These are phyloP conservation scores for Mariannaea elegans DNA, from an alignment of 2,329 filamentous ascomycete species.

Conservation along the genomic window DNA sequence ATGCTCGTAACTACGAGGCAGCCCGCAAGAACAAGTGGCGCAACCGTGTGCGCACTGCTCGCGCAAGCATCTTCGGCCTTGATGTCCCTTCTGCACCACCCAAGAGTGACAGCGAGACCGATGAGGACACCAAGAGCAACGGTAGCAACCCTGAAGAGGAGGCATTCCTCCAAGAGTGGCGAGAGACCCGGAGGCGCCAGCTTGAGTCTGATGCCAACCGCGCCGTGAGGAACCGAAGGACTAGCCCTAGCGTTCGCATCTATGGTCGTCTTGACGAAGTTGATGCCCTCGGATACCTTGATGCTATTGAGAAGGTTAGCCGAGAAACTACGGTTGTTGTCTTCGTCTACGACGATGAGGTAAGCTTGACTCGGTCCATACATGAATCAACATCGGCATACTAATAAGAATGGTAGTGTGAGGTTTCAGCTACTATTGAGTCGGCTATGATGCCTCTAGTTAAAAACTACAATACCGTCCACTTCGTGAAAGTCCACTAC, in stretches of 20 bases:
- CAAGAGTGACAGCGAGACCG: slow-evolving; percentile 57
- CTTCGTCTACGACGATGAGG: slow-evolving; percentile 89
- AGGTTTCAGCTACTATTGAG: slow-evolving; percentile 82
- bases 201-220: slow-evolving; percentile 69
- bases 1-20: slow-evolving; percentile 79
- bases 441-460: slow-evolving; percentile 80
- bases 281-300: slow-evolving; percentile 91
- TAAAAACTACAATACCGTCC: slow-evolving; percentile 72
- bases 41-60: slow-evolving; percentile 60
- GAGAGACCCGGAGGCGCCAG: slow-evolving; percentile 80
- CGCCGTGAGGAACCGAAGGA: slow-evolving; percentile 70
- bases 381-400: slow-evolving; percentile 28
- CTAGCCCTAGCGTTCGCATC: slow-evolving; percentile 78
- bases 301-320: slow-evolving; percentile 90
- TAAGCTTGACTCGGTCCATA: slow-evolving; percentile 57
- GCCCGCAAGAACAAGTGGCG: slow-evolving; percentile 67
- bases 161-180: slow-evolving; percentile 84
- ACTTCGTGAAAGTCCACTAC: slow-evolving; percentile 91
- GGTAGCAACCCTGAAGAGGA: slow-evolving; percentile 76
- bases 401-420: slow-evolving; percentile 65
- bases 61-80: slow-evolving; percentile 64
- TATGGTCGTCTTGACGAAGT: slow-evolving; percentile 86
- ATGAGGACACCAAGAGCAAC: slow-evolving; percentile 54
- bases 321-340: slow-evolving; percentile 87
- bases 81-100: slow-evolving; percentile 37